Percentiles rank a stretch among this genome's conserved stretches.
phyloP scores from a whole-genome alignment of 2,329 filamentous ascomycete genomes.

The Conoideocrella luteorostrata region DNA sequence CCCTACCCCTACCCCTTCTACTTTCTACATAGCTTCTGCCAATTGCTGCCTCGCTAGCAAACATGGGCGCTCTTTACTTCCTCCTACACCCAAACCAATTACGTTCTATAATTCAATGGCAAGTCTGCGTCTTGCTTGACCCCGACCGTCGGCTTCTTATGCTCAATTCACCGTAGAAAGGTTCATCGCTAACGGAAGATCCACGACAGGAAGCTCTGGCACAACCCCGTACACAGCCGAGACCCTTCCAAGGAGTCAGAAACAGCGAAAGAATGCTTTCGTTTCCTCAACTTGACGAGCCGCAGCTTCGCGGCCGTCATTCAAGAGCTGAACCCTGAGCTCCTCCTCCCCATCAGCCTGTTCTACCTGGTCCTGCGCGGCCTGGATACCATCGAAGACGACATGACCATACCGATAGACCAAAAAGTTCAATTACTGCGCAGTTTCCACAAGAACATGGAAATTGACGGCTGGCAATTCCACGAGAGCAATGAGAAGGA shows the following conservation, averaged over 20 bases:
- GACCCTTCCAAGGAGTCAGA: slow-evolving; percentile 67
- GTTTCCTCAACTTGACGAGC: slow-evolving; percentile 79
- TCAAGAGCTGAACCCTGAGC: slow-evolving; percentile 88
- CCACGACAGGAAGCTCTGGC: slow-evolving; percentile 79
- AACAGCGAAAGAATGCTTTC: slow-evolving; percentile 75
- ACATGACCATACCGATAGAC: slow-evolving; percentile 80
- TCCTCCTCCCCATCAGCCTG: slow-evolving; percentile 78
- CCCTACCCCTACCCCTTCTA: background rate
- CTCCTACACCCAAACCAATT: slow-evolving; percentile 70
- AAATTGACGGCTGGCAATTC: slow-evolving; percentile 86
- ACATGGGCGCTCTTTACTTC: slow-evolving; percentile 64
- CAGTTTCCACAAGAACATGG: slow-evolving; percentile 71
- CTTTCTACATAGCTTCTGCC: background rate
- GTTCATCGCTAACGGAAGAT: background rate
- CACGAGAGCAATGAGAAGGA: slow-evolving; percentile 91
- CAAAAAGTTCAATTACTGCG: slow-evolving; percentile 83
- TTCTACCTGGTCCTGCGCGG: slow-evolving; percentile 93
- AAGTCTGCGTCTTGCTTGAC: slow-evolving; percentile 32
- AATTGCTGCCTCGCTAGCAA: slow-evolving; percentile 19
- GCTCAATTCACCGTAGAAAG: background rate
- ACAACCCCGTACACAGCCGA: slow-evolving; percentile 84
- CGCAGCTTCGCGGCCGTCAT: slow-evolving; percentile 92
- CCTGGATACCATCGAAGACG: slow-evolving; percentile 97
- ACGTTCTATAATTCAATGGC: slow-evolving; percentile 81
- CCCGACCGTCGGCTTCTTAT: background rate